These are phyloP conservation scores for Tremella mesenterica DNA, from an alignment of 768 basidiomycete species.

Conservation along the genomic window DNA sequence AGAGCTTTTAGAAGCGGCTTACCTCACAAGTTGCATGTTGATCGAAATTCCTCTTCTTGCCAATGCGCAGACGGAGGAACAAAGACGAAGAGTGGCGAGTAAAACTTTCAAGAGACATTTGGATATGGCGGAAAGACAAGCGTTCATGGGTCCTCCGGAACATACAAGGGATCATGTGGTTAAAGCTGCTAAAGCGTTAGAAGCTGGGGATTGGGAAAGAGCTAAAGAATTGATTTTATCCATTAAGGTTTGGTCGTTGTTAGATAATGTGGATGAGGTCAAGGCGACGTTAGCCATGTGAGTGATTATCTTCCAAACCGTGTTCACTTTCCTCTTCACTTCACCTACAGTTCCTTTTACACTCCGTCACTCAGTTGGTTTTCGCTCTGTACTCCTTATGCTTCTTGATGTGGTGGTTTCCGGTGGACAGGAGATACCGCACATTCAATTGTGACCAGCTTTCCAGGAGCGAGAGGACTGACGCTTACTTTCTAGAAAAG, in stretches of 20 bases:
- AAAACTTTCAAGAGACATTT: constrained; percentile 91
- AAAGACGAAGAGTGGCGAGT: constrained; percentile 85
- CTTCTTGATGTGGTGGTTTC: too few species aligned
- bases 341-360: too few species aligned
- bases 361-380: too few species aligned
- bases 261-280: constrained; percentile 77
- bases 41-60: constrained; percentile 93
- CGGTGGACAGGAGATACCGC: too few species aligned
- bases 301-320: constrained; percentile 9
- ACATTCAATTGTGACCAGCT: too few species aligned
- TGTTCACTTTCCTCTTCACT: too few species aligned
- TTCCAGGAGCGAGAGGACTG: too few species aligned
- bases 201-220: constrained; percentile 94
- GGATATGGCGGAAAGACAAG: constrained; percentile 93
- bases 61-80: constrained; percentile 86
- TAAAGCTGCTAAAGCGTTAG: constrained; percentile 94
- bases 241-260: constrained; percentile 96
- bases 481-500: constrained; percentile 64
- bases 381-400: too few species aligned
- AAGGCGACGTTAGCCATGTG: constrained; percentile 94
- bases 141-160: constrained; percentile 97
- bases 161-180: constrained; percentile 98
- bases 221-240: constrained; percentile 85
- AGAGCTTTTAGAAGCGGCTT: constrained; percentile 91
- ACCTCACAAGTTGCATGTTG: constrained; percentile 96